Base-by-base conservation (phyloP, 106 monocot species). In the Apostasia ramifera region DNA sequence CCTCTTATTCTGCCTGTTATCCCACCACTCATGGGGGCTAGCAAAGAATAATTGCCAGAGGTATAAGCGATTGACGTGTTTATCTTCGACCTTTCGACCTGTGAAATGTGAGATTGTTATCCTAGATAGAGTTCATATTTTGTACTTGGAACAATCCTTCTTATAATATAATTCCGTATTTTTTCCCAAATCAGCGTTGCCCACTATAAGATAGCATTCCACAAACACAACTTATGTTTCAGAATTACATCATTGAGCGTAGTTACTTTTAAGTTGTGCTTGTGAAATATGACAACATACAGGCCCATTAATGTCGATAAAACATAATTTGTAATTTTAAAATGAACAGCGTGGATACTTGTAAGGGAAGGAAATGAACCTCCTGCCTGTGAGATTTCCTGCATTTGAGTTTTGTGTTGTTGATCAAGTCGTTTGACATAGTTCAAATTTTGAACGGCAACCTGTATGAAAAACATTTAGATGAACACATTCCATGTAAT, bases 31-130 rank as follows among this genome's bases (percentile, higher is more conserved):
- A 47, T 64, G 15, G 49, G 90, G 90, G 66, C 47, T 88, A 6
- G 84, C 73, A 66, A 94, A 91, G 73, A 94, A 94, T n/a, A 90
- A 42, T 71, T 94, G 94, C 94, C 94, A 94, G 52, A 94, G 70
- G 26, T 49, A 61, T 7, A 85, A 65, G 12, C 81, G 76, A 0
- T 76, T 85, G 62, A 59, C 65, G 13, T 14, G n/a, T n/a, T 61
- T 13, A 3, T 76, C 67, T 47, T 79, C 90, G 40, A 49, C 2
- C 47, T 62, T 39, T 13, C 14, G 40, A n/a, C 46, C 46, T 44
- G 8, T 47, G 14, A n/a, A 56, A 13, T 12, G n/a, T 56, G 56
- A 56, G 12, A 56, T 26, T 26, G 26, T 26, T 26, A 26, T 26
- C 26, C 26, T 26, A 26, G 26, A 26, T 26, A 26, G 26, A 26